A percentile compares a stretch with the other conserved stretches of the same genome.
These are phyloP conservation scores for Eutreptiella sp. DNA, from an alignment of 208 protist species.

Conservation along the genomic window DNA sequence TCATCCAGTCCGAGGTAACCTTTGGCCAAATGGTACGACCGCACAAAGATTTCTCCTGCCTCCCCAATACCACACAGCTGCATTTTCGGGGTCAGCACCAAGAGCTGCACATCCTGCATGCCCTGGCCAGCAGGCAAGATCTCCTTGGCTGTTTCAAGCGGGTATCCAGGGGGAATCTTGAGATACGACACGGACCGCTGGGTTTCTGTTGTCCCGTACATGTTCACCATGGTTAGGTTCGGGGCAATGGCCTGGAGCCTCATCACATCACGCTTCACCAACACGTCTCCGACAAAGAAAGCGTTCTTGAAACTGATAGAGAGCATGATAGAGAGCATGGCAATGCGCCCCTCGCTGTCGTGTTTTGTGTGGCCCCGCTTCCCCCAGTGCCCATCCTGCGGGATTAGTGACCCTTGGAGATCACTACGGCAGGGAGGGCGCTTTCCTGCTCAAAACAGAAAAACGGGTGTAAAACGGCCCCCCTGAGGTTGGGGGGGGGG, in stretches of 20 bases:
- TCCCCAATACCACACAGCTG: conserved; percentile 37
- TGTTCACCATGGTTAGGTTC: conserved; percentile 39
- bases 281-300: conserved; percentile 52
- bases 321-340: no score
- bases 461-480: no score
- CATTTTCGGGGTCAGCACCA: no score
- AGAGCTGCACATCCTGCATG: conserved; percentile 41
- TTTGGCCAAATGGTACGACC: conserved; percentile 24
- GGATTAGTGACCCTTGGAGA: no score
- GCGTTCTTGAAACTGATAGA: conserved; percentile 30
- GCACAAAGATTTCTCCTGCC: conserved; percentile 39
- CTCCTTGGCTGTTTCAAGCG: conserved; percentile 34
- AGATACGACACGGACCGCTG: conserved; percentile 39
- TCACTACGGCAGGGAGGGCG: no score
- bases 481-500: no score
- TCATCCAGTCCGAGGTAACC: conserved; percentile 38
- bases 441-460: no score
- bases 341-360: no score
- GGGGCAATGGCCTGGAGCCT: conserved; percentile 37
- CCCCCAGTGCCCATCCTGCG: no score
- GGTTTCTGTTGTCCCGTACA: conserved; percentile 54
- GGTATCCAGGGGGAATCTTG: conserved; percentile 12
- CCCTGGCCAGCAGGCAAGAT: conserved; percentile 38
- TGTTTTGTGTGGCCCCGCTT: no score
- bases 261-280: conserved; percentile 43